Percentiles rank a stretch among this genome's conserved stretches.
These are phyloP conservation scores for Mortierella antarctica DNA, from an alignment of 192 early-diverging fungal species.

Conservation along the genomic window DNA sequence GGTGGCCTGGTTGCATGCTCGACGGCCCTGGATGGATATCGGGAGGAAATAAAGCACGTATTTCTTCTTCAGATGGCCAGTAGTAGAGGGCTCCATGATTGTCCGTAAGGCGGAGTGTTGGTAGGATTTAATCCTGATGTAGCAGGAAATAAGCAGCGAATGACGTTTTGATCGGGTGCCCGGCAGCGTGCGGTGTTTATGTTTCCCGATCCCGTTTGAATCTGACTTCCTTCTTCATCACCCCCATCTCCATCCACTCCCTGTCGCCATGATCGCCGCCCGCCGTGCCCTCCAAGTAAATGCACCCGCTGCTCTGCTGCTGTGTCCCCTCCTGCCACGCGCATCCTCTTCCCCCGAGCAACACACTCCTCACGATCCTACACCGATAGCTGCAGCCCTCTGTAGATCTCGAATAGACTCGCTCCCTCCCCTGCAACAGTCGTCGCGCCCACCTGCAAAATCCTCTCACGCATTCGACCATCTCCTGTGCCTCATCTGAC, in stretches of 20 bases:
- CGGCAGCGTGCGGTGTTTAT: neutral
- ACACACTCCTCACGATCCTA: neutral
- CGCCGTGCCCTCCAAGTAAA: slow-evolving; percentile 45
- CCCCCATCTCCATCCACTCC: slow-evolving; percentile 7
- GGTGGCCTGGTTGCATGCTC: no score
- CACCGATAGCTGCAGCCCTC: neutral
- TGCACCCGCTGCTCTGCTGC: neutral
- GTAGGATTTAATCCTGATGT: no score
- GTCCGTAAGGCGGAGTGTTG: no score
- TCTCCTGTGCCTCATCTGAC: neutral
- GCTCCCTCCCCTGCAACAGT: neutral
- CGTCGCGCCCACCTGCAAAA: neutral
- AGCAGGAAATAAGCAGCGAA: no score
- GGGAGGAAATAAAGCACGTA: no score
- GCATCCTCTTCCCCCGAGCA: neutral
- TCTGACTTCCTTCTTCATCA: neutral
- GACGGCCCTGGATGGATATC: no score
- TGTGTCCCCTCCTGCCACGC: neutral
- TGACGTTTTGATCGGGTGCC: no score
- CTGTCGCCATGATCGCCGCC: slow-evolving; percentile 35
- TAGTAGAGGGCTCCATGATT: no score
- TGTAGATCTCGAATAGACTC: neutral
- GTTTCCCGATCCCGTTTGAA: neutral
- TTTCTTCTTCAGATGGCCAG: no score
- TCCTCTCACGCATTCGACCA: neutral